Percentiles rank a stretch among this genome's conserved stretches.
These are phyloP conservation scores for Pisolithus tinctorius DNA, from an alignment of 768 basidiomycete species.

Conservation along the genomic window DNA sequence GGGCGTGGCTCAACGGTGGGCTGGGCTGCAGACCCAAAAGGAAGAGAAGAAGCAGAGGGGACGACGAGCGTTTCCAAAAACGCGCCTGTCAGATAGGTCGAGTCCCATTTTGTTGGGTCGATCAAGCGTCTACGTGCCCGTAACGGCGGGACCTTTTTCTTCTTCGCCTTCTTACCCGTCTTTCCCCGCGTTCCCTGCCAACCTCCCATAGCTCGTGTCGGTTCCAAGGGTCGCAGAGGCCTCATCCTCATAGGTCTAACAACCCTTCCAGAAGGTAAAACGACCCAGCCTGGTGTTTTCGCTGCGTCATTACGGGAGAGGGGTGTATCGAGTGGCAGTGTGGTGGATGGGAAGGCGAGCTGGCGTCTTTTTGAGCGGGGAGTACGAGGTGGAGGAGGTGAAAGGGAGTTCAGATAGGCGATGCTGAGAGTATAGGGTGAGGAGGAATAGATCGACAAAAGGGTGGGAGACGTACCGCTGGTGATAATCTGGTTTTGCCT, in stretches of 20 bases:
- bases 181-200: constrained; percentile 7
- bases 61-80: constrained; percentile 44
- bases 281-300: constrained; percentile 55
- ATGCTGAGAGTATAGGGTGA: constrained; percentile 10
- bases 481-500: constrained; percentile 70
- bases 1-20: too few species aligned
- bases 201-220: constrained; percentile 6
- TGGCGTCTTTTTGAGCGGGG: constrained; percentile 19
- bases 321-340: constrained; percentile 59
- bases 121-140: constrained; percentile 61
- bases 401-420: constrained; percentile 11
- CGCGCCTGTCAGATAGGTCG: constrained; percentile 60
- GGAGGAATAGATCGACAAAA: background rate
- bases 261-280: constrained; percentile 59
- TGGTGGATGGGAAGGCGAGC: constrained; percentile 37
- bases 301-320: constrained; percentile 55
- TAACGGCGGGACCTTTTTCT: constrained; percentile 42
- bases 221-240: constrained; percentile 40
- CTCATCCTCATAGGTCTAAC: constrained; percentile 66
- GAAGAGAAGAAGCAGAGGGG: background rate
- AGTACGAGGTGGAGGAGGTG: constrained; percentile 22
- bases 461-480: constrained; percentile 41
- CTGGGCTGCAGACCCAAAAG: too few species aligned
- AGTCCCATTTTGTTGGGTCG: constrained; percentile 67
- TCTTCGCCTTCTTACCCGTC: constrained; percentile 33